Base-by-base conservation (phyloP, 768 basidiomycete genomes). In the Lactarius akahatsu region DNA sequence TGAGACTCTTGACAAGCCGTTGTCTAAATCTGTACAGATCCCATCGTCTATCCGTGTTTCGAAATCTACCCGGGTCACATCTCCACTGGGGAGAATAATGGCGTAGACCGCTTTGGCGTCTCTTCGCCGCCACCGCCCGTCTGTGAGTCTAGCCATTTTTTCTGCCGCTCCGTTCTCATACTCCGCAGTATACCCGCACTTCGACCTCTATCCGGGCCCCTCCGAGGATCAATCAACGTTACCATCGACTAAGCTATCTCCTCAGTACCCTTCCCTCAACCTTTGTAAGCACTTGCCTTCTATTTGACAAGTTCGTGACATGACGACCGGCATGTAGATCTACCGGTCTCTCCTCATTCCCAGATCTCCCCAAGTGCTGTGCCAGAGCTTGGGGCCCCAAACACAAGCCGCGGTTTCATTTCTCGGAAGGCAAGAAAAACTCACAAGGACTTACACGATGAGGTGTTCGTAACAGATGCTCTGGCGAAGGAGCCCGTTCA, bases 291-390 rank as follows among this genome's bases (percentile, higher is more conserved):
- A 30, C 6, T 20, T 47, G 4, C 18, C 23, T 30, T 34, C 45
- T 57, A 13, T 57, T 43, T 23, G 15, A 18, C 28, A n/a, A 18
- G 40, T 47, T 6, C 16, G 26, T 58, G 41, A 62, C 34, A 58
- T 36, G 62, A 36, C 20, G 47, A 47, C 18, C 28, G 13, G 47
- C 20, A 9, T 58, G 16, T 62, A 75, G 74, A 75, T 45, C 57
- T 62, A 20, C 64, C 75, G 13, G 67, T 71, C 30, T 76, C 75
- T 59, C 75, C 73, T 52, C 57, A 73, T 54, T 57, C 74, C n/a
- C 70, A 75, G 57, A 64, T 72, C 7, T 73, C 66, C 43, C 72
- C 73, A 32, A 15, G 34, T 18, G 58, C 63, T 26, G 34, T 28
- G 28, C 62, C 40, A 54, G 30, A 23, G n/a, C 60, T 50, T 6